These are phyloP conservation scores for Cantharellus cinnabarinus DNA, from an alignment of 768 basidiomycete genomes.

Conservation along the genomic window DNA sequence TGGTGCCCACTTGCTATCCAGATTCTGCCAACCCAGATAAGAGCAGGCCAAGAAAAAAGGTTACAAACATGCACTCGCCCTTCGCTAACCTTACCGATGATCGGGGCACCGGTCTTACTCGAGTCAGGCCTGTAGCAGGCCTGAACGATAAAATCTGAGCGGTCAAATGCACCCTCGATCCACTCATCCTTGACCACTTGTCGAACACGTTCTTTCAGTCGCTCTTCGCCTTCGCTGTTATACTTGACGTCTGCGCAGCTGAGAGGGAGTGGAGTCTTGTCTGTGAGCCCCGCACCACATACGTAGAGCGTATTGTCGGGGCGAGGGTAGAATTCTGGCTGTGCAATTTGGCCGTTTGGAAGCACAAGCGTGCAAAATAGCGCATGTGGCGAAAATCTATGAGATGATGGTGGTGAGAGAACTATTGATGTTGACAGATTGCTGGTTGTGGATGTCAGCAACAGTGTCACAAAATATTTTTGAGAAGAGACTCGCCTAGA, in stretches of 20 bases:
- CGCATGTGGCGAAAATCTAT: conserved; percentile 15
- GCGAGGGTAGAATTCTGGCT: conserved; percentile 24
- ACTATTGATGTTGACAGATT: conserved; percentile 10
- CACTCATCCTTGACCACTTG: conserved; percentile 1
- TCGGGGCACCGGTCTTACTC: conserved; percentile 3
- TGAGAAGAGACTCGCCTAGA: not conserved
- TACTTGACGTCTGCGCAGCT: conserved; percentile 11
- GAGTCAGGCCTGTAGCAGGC: conserved; percentile 10
- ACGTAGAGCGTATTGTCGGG: conserved; percentile 15
- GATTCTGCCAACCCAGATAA: not conserved
- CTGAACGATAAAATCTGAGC: conserved; percentile 4
- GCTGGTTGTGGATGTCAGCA: not conserved
- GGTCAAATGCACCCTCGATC: not conserved
- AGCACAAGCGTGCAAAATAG: conserved; percentile 21
- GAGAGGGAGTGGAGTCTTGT: conserved; percentile 12
- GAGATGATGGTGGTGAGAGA: conserved; percentile 1
- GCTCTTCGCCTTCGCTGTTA: not conserved
- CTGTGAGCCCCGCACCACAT: conserved; percentile 6
- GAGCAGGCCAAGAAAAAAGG: not conserved
- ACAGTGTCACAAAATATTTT: no score
- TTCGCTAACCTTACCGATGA: conserved; percentile 8
- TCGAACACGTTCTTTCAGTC: conserved; percentile 3
- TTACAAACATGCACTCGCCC: conserved; percentile 3
- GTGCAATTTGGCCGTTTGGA: conserved; percentile 14
- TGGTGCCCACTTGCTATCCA: conserved; percentile 8